phyloP scores from a whole-genome alignment of 768 basidiomycete species.

The Chiua virens region DNA sequence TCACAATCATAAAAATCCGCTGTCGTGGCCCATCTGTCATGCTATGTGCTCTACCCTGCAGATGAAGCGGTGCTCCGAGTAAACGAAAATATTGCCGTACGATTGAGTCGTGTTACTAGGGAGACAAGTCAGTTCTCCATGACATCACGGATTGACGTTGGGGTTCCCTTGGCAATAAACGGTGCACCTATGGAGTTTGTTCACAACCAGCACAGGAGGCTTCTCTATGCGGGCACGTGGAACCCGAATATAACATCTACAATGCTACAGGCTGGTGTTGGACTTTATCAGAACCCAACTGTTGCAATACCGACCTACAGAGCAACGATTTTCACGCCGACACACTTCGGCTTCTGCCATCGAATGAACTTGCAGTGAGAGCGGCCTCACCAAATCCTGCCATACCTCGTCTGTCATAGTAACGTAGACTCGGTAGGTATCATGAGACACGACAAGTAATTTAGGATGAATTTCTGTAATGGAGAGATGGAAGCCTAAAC shows the following conservation, averaged over 20 bases:
- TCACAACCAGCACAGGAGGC: constrained; percentile 10
- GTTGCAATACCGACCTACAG: constrained; percentile 10
- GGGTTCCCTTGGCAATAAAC: constrained; percentile 19
- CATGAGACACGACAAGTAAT: not conserved
- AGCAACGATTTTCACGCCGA: constrained; percentile 17
- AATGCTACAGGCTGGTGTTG: not conserved
- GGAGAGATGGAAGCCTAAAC: too few relatives aligned
- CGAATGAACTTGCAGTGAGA: too few relatives aligned
- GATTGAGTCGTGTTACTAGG: constrained; percentile 22
- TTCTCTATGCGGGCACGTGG: constrained; percentile 23
- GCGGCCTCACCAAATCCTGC: too few relatives aligned
- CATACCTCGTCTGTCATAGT: constrained; percentile 15
- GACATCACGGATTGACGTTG: constrained; percentile 16
- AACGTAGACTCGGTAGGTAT: not conserved
- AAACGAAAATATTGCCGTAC: constrained; percentile 14
- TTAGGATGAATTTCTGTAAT: not conserved
- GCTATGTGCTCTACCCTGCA: constrained; percentile 12
- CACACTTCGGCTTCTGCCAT: constrained; percentile 9
- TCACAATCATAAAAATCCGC: constrained; percentile 2
- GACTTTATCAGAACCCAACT: constrained; percentile 16
- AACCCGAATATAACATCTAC: constrained; percentile 5
- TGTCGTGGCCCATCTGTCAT: constrained; percentile 1
- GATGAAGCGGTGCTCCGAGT: constrained; percentile 17
- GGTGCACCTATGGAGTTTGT: constrained; percentile 17
- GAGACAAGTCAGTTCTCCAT: constrained; percentile 12